Percentiles rank a stretch among this genome's conserved stretches.
Conservation (phyloP, 257 asterid genomes). For the Nicotiana tabacum region DNA sequence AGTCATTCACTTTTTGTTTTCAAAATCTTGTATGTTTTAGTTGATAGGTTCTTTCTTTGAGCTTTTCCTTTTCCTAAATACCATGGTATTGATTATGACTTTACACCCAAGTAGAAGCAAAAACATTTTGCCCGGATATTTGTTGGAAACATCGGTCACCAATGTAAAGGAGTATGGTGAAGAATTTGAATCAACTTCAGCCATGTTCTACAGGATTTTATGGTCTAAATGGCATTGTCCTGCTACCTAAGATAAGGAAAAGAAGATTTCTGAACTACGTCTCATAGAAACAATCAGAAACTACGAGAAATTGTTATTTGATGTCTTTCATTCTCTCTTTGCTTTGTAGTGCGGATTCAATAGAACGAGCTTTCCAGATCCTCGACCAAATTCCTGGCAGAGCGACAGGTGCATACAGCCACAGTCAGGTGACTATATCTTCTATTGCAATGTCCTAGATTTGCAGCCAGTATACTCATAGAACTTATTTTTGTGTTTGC, state of each 20-base stretch:
- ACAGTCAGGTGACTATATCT: constrained; percentile 67
- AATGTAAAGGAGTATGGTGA: no score
- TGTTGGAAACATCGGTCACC: no score
- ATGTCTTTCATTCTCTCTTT: background rate
- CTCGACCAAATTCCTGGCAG: constrained; percentile 95
- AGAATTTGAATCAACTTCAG: no score
- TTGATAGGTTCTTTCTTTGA: background rate
- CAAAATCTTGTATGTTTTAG: background rate
- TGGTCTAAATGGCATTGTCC: no score
- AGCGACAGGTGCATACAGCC: constrained; percentile 99
- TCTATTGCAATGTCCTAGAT: background rate
- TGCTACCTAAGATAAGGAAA: no score
- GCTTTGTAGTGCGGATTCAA: constrained; percentile 77
- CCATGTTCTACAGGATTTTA: no score
- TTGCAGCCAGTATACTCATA: background rate
- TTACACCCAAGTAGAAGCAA: background rate
- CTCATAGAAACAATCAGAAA: no score
- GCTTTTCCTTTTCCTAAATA: background rate
- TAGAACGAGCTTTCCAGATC: constrained; percentile 87
- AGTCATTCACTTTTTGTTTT: background rate
- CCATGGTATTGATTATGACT: background rate
- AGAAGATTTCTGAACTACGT: no score
- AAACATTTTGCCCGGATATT: background rate
- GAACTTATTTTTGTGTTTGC: background rate
- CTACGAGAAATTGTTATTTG: no score